A percentile compares a stretch with the other conserved stretches of the same genome.
Conservation (phyloP, 2,329 filamentous ascomycete genomes). For the Colletotrichum neosansevieriae region DNA sequence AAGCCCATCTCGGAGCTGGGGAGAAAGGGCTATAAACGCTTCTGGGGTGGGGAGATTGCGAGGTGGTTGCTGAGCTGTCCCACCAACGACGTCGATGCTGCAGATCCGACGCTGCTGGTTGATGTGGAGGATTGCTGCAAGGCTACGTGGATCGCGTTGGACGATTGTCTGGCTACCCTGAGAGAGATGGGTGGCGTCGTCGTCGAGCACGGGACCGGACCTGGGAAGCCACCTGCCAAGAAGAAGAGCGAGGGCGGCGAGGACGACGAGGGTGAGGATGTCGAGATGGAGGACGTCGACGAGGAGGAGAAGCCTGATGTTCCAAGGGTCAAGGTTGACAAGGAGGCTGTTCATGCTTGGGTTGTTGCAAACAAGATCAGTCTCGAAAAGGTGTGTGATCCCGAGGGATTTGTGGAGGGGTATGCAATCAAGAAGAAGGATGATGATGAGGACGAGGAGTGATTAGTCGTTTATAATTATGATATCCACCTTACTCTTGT, state of each 20-base stretch:
- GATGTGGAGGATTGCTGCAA: slow-evolving; percentile 79
- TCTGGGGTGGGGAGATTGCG: slow-evolving; percentile 87
- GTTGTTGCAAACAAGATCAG: slow-evolving; percentile 71
- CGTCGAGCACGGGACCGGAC: slow-evolving; percentile 65
- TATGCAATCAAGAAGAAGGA: slow-evolving; percentile 65
- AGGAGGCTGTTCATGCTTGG: slow-evolving; percentile 73
- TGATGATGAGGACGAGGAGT: slow-evolving; percentile 49
- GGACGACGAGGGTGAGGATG: slow-evolving; percentile 43
- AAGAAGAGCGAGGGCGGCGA: slow-evolving; percentile 27
- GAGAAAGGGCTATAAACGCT: slow-evolving; percentile 83
- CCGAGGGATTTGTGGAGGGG: slow-evolving; percentile 78
- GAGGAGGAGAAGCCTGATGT: slow-evolving; percentile 49
- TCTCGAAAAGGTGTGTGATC: slow-evolving; percentile 76
- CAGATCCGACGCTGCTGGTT: slow-evolving; percentile 56
- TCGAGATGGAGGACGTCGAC: slow-evolving; percentile 43
- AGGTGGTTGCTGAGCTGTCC: slow-evolving; percentile 67
- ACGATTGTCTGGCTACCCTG: slow-evolving; percentile 84
- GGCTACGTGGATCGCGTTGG: slow-evolving; percentile 84
- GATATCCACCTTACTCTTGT: background rate
- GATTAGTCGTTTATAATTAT: background rate
- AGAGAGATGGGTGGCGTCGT: slow-evolving; percentile 80
- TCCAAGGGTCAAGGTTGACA: slow-evolving; percentile 64
- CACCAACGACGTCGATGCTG: slow-evolving; percentile 6
- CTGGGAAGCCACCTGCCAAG: slow-evolving; percentile 49
- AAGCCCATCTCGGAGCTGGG: slow-evolving; percentile 92